These are phyloP conservation scores for Tuber aestivum DNA, from an alignment of 495 filamentous ascomycete genomes.

Conservation along the genomic window DNA sequence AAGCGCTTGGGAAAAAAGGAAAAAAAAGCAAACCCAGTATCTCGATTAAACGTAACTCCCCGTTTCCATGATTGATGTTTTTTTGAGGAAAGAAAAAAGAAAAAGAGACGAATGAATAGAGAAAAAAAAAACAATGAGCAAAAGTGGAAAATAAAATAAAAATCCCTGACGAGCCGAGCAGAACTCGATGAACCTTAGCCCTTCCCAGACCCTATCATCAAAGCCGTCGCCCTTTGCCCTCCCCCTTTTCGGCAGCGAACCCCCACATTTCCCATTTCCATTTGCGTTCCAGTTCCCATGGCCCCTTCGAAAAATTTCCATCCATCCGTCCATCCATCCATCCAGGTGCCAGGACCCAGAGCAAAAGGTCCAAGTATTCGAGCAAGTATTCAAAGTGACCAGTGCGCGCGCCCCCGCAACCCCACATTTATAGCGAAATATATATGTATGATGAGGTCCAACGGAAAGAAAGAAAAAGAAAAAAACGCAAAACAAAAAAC, in stretches of 20 bases:
- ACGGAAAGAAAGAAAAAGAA: slow-evolving; percentile 7
- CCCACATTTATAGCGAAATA: slow-evolving; percentile 20
- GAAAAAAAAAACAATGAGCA: slow-evolving; percentile 23
- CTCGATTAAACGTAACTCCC: slow-evolving; percentile 27
- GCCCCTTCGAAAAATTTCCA: neutral
- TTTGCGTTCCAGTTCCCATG: neutral
- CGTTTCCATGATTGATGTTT: slow-evolving; percentile 12
- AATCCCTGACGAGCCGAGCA: slow-evolving; percentile 4
- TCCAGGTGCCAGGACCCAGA: neutral
- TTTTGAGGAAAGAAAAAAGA: slow-evolving; percentile 8
- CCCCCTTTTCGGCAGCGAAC: neutral
- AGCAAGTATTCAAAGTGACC: neutral
- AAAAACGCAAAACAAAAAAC: slow-evolving; percentile 4
- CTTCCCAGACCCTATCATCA: neutral
- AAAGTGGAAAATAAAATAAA: slow-evolving; percentile 15
- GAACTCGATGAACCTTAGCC: slow-evolving; percentile 11
- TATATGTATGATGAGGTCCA: slow-evolving; percentile 26
- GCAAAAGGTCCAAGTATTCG: neutral
- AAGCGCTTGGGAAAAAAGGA: slow-evolving; percentile 2
- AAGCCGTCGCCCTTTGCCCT: neutral
- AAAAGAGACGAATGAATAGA: slow-evolving; percentile 15
- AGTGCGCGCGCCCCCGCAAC: slow-evolving; percentile 1
- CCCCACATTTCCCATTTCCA: neutral
- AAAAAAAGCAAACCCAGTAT: slow-evolving; percentile 15
- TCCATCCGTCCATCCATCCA: neutral